These are phyloP conservation scores for Syzygium aqueum DNA, from an alignment of 345 rosid genomes.

Conservation along the genomic window DNA sequence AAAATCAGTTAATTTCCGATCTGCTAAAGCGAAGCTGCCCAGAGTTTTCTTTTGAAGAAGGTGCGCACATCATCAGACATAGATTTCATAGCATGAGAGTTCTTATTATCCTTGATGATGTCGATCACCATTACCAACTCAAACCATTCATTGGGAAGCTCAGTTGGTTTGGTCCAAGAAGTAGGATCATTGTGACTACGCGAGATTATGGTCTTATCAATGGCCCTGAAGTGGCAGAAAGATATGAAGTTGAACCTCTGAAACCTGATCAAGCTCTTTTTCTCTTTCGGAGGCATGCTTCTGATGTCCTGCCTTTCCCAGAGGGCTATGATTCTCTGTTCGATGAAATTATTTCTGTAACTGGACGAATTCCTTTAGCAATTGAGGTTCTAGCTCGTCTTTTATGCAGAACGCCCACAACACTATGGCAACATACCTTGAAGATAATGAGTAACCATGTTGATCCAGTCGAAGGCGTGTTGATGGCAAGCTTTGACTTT, in stretches of 20 bases:
- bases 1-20: not conserved
- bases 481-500: not conserved
- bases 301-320: not conserved
- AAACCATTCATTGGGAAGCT: not conserved
- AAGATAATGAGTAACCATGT: not conserved
- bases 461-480: not conserved
- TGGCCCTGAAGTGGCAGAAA: not conserved
- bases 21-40: not conserved
- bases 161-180: constrained; percentile 4
- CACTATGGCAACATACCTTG: not conserved
- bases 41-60: not conserved
- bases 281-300: not conserved
- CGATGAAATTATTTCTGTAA: not conserved
- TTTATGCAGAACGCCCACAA: not conserved
- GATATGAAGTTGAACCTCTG: not conserved
- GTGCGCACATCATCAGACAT: not conserved
- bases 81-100: not conserved
- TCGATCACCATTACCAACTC: fast-evolving
- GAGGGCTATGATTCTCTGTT: not conserved
- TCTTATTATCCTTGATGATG: constrained; percentile 2
- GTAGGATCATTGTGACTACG: not conserved
- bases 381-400: not conserved
- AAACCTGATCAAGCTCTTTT: not conserved
- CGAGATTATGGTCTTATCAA: not conserved
- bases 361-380: not conserved